A percentile compares a stretch with the other conserved stretches of the same genome.
phyloP scores from a whole-genome alignment of 192 early-diverging fungal genomes.

The Glomus cerebriforme region DNA sequence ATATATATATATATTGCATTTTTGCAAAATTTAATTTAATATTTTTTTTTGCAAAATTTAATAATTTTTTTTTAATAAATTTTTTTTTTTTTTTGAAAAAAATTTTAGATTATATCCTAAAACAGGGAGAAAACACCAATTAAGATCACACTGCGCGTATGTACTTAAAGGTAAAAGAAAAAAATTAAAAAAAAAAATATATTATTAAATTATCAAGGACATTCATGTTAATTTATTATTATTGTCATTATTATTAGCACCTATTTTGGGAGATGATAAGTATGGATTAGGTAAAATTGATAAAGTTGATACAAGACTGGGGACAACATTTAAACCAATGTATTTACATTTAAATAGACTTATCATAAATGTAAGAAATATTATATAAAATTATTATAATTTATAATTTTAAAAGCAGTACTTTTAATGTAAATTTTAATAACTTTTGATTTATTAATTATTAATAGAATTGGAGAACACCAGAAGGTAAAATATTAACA shows the following conservation, averaged over 20 bases:
- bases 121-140: constrained; percentile 9
- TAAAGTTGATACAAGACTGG: neutral
- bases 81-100: no score
- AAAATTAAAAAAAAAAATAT: neutral
- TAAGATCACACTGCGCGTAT: neutral
- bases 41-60: no score
- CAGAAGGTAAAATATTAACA: no score
- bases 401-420: no score
- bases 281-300: neutral
- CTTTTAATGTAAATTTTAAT: no score
- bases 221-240: neutral
- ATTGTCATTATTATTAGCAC: constrained; percentile 2
- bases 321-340: neutral
- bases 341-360: constrained; percentile 10
- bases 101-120: neutral
- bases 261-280: constrained; percentile 10
- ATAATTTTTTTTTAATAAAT: no score
- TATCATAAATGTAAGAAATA: neutral
- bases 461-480: neutral
- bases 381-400: no score
- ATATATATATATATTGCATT: no score
- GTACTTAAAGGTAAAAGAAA: neutral
- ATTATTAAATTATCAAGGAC: neutral
- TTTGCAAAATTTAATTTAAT: no score
- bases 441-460: no score